Conservation (phyloP, 352 stramenopile species). For the Phytophthora brassicae region DNA sequence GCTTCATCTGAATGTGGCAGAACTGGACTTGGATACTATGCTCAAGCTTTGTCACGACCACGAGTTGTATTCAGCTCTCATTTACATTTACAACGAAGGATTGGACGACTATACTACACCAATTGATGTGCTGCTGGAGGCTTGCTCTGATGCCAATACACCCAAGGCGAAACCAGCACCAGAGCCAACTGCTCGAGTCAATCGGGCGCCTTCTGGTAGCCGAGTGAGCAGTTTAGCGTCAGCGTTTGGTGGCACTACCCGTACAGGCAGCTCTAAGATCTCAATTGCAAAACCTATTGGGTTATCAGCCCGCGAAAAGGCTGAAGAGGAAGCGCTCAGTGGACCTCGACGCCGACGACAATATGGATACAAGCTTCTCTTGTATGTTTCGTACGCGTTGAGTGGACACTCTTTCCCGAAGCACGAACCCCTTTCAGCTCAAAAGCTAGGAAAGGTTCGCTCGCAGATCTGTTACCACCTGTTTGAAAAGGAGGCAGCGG, state of each 20-base stretch:
- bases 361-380: slow-evolving; percentile 83
- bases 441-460: slow-evolving; percentile 74
- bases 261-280: slow-evolving; percentile 32
- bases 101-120: slow-evolving; percentile 92
- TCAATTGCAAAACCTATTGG: slow-evolving; percentile 34
- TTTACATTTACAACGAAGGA: slow-evolving; percentile 94
- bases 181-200: slow-evolving; percentile 16
- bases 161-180: slow-evolving; percentile 18
- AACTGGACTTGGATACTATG: slow-evolving; percentile 95
- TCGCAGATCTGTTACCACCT: slow-evolving; percentile 86
- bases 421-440: slow-evolving; percentile 59
- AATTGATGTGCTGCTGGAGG: slow-evolving; percentile 90
- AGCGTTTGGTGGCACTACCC: slow-evolving; percentile 59
- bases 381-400: slow-evolving; percentile 94
- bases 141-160: slow-evolving; percentile 55
- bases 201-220: slow-evolving; percentile 38
- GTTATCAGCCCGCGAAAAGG: slow-evolving; percentile 32
- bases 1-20: slow-evolving; percentile 92
- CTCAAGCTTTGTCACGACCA: slow-evolving; percentile 91
- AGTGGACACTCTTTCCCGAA: slow-evolving; percentile 89
- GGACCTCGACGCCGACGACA: slow-evolving; percentile 61
- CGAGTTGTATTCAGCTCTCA: slow-evolving; percentile 92
- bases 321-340: slow-evolving; percentile 51
- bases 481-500: slow-evolving; percentile 62
- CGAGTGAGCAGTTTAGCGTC: slow-evolving; percentile 67